phyloP scores from a whole-genome alignment of 116 monocot species.

The Papilionanthe hybrid region DNA sequence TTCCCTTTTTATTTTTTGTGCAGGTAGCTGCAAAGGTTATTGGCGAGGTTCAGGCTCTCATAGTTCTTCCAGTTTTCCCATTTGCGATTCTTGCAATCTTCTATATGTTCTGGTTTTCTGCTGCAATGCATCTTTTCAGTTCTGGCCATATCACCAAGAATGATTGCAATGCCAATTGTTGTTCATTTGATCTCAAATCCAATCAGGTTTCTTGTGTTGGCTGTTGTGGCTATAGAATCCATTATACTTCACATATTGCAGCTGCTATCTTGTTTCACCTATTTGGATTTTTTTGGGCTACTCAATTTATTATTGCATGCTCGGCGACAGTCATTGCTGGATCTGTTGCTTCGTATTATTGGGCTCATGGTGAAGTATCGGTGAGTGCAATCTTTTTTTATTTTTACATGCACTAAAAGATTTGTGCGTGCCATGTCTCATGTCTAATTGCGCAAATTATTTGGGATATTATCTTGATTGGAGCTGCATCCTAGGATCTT shows the following conservation, averaged over 20 bases:
- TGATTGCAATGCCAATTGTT: constrained; percentile 87
- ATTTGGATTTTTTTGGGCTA: constrained; percentile 95
- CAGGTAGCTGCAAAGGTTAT: constrained; percentile 99
- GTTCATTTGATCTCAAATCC: constrained; percentile 74
- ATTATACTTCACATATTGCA: constrained; percentile 82
- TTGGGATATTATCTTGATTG: not conserved
- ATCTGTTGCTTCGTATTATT: constrained; percentile 97
- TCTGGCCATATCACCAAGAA: constrained; percentile 84
- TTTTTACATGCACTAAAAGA: not conserved
- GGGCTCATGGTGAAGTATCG: constrained; percentile 88
- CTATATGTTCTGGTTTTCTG: constrained; percentile 97
- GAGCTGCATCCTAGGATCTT: not conserved
- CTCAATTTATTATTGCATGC: constrained; percentile 83
- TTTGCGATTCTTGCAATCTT: constrained; percentile 85
- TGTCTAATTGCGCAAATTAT: not conserved
- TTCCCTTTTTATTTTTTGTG: constrained; percentile 5
- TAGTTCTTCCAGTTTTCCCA: constrained; percentile 86
- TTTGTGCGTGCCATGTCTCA: not conserved
- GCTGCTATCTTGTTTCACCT: constrained; percentile 90
- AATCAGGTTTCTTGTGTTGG: constrained; percentile 80
- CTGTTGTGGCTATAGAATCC: constrained; percentile 93
- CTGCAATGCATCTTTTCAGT: constrained; percentile 91
- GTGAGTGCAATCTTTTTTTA: constrained; percentile 37
- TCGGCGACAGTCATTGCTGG: constrained; percentile 96
- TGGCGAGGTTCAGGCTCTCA: constrained; percentile 96